Percentiles rank a stretch among this genome's conserved stretches.
Evolutionary conservation across 768 basidiomycete species (phyloP).

Genomic region (Trametes sanguinea): DNA sequence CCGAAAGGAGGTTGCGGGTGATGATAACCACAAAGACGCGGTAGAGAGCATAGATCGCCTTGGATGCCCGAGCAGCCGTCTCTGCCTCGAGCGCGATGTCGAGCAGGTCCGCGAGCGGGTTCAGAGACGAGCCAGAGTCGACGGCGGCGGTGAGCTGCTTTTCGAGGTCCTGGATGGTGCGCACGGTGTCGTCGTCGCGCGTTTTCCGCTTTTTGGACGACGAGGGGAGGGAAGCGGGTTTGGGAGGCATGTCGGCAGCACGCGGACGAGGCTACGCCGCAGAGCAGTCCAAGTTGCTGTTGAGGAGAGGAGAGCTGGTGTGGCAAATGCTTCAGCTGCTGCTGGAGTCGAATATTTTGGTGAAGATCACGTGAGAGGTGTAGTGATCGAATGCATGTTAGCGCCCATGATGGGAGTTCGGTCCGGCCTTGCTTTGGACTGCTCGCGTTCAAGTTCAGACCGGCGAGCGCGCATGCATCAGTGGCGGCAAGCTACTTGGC

Average conservation of each 20-base stretch:
- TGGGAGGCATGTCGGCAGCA: neutral
- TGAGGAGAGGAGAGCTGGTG: no score
- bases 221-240: conserved; percentile 23
- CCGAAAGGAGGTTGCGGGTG: conserved; percentile 55
- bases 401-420: no score
- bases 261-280: neutral
- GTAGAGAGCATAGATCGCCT: conserved; percentile 81
- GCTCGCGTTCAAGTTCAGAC: no score
- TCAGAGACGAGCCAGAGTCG: conserved; percentile 62
- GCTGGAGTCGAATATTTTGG: conserved; percentile 4
- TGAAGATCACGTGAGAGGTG: conserved; percentile 3
- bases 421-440: no score
- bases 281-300: neutral
- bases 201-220: conserved; percentile 32
- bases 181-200: conserved; percentile 18
- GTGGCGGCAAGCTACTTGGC: no score
- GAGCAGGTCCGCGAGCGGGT: conserved; percentile 75
- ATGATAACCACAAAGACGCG: conserved; percentile 72
- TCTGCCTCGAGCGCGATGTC: conserved; percentile 50
- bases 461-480: no score
- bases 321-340: neutral
- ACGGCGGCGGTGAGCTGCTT: conserved; percentile 55
- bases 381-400: neutral
- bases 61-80: conserved; percentile 62
- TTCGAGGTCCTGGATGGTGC: conserved; percentile 52